Evolutionary conservation across 2,329 filamentous ascomycete species (phyloP).

Genomic region (Calonectria multiphialidica): DNA sequence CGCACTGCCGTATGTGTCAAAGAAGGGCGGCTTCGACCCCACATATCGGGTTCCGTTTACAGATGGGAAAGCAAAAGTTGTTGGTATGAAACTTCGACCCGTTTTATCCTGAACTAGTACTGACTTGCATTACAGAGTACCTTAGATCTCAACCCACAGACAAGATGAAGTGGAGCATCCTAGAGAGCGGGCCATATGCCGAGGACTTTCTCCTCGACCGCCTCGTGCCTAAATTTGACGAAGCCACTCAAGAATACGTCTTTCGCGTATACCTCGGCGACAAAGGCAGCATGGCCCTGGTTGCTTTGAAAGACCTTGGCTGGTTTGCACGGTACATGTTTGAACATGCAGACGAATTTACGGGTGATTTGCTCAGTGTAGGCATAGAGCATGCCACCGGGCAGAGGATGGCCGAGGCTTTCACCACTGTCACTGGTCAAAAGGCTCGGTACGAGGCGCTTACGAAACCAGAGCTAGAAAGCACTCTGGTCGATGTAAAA

Average conservation of each 20-base stretch:
- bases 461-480: background rate
- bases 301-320: conserved; percentile 16
- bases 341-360: conserved; percentile 23
- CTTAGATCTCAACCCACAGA: conserved; percentile 1
- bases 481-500: background rate
- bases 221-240: background rate
- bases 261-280: background rate
- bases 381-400: conserved; percentile 26
- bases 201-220: conserved; percentile 4
- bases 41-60: conserved; percentile 15
- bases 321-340: conserved; percentile 28
- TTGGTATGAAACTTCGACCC: background rate
- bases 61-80: conserved; percentile 6
- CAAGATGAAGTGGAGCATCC: conserved; percentile 6
- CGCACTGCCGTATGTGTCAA: conserved; percentile 22
- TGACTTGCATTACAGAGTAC: background rate
- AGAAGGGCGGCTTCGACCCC: conserved; percentile 21
- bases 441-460: conserved; percentile 23
- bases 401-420: conserved; percentile 16
- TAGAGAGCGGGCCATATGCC: conserved; percentile 1
- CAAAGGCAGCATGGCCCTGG: conserved; percentile 1
- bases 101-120: background rate
- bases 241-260: background rate
- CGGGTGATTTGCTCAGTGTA: conserved; percentile 25
- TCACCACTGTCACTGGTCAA: conserved; percentile 22